Percentiles rank a stretch among this genome's conserved stretches.
Conservation (phyloP, 331 rosid genomes). For the Rhamnella rubrinervis region DNA sequence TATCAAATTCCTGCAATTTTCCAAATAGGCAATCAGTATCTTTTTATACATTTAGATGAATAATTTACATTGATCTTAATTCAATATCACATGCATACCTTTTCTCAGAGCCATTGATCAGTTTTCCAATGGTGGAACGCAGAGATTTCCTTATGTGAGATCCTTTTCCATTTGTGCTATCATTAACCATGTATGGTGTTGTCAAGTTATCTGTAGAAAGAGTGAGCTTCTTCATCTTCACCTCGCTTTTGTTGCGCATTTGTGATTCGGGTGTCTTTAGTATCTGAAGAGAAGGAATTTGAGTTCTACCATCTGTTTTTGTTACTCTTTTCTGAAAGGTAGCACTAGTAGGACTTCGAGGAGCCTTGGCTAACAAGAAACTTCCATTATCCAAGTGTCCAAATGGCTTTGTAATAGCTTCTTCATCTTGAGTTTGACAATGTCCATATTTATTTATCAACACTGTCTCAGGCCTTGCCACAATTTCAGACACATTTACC, state of each 20-base stretch:
- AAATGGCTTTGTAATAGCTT: conserved; percentile 36
- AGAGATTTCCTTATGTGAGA: conserved; percentile 81
- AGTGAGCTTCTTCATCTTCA: conserved; percentile 24
- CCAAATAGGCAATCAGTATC: background rate
- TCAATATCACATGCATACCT: conserved; percentile 35
- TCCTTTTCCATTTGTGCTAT: conserved; percentile 66
- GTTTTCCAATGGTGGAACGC: conserved; percentile 87
- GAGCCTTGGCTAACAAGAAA: conserved; percentile 42
- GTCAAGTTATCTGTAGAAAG: conserved; percentile 40
- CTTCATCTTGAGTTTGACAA: conserved; percentile 30
- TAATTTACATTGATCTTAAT: background rate
- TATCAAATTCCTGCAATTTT: conserved; percentile 54
- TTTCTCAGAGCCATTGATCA: conserved; percentile 84
- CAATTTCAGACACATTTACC: conserved; percentile 37
- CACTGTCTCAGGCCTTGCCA: conserved; percentile 34
- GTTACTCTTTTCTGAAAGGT: conserved; percentile 45
- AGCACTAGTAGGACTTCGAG: conserved; percentile 61
- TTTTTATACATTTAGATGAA: background rate
- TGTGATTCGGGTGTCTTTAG: conserved; percentile 67
- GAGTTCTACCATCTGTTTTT: conserved; percentile 38
- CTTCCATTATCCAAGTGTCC: conserved; percentile 39
- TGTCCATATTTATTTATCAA: conserved; percentile 23
- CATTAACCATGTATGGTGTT: conserved; percentile 40
- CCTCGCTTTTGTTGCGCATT: conserved; percentile 33
- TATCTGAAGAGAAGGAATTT: conserved; percentile 47